A percentile compares a stretch with the other conserved stretches of the same genome.
phyloP scores from a whole-genome alignment of 2,329 filamentous ascomycete genomes.

The Penicillium freii region DNA sequence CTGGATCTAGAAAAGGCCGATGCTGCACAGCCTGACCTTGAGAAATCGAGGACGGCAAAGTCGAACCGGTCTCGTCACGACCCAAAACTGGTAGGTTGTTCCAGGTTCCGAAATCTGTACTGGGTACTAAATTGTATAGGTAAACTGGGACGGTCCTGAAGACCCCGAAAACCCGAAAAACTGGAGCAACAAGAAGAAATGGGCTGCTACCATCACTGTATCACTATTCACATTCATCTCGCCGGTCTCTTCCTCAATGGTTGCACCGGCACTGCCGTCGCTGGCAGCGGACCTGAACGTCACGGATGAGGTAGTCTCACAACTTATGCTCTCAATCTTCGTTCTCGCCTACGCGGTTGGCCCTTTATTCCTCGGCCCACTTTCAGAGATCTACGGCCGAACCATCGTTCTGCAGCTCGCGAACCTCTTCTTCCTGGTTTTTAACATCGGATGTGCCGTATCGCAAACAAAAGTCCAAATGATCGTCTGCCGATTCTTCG shows the following conservation, averaged over 20 bases:
- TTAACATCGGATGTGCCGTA: constrained; percentile 61
- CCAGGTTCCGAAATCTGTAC: background rate
- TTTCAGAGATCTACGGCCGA: constrained; percentile 58
- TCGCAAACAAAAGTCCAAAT: constrained; percentile 54
- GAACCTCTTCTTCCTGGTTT: constrained; percentile 57
- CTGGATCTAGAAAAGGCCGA: constrained; percentile 27
- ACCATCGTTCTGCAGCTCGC: constrained; percentile 54
- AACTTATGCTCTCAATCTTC: constrained; percentile 56
- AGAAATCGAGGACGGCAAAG: constrained; percentile 24
- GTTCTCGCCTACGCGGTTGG: constrained; percentile 55
- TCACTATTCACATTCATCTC: constrained; percentile 61
- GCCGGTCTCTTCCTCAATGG: constrained; percentile 63
- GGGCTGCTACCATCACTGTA: constrained; percentile 56
- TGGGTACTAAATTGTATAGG: constrained; percentile 24
- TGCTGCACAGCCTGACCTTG: constrained; percentile 15
- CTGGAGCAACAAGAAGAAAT: constrained; percentile 58
- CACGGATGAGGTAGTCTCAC: constrained; percentile 41
- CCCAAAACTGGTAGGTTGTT: constrained; percentile 25
- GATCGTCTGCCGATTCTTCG: constrained; percentile 58
- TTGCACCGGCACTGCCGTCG: constrained; percentile 51
- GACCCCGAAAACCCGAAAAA: constrained; percentile 51
- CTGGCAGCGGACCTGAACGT: constrained; percentile 58
- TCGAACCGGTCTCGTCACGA: constrained; percentile 24
- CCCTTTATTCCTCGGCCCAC: constrained; percentile 52
- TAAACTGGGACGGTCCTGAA: constrained; percentile 54